Evolutionary conservation across 2,329 filamentous ascomycete genomes (phyloP), one percentile per base, ranked within the genome.

Genomic region (Zelopaecilomyces penicillatus): DNA sequence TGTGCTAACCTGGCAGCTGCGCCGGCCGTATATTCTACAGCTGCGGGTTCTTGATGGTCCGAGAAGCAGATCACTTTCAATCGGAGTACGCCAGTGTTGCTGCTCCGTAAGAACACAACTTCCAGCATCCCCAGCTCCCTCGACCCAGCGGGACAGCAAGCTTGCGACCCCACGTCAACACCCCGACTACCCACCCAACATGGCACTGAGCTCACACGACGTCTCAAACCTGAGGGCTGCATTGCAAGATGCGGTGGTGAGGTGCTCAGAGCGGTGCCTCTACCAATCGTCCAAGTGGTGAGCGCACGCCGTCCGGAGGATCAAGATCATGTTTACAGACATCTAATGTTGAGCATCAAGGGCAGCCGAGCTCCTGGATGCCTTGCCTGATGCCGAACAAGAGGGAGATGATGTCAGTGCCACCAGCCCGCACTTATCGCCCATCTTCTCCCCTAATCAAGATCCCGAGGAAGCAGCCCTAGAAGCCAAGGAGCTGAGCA

Each of bases 241-340:
- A 31, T 74, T 96, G 37, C 87, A 95, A 62, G 84, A 89, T 57
- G 88, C 91, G 30, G 83, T 93, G 3, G 75, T 93, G 27, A 89
- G 89, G 61, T 97, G 90, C 68, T 95, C 89, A 1, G 93, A 98
- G 62, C 76, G 93, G 63, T 95, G 93, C 64, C 76, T 98, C 9
- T 97, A 96, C 60, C 90, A 96, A 58, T 93, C 91, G 5, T 84
- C 93, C 29, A 97, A 97, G 80, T 98, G 93, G 93, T 95, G 63
- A 45, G 57, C 40, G 3, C 6, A 19, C 19, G 19, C 19, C 19
- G 19, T 19, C 19, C 19, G 19, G 19, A 19, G 19, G 19, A 19
- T 19, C 19, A 19, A 19, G 19, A 19, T 19, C 19, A 19, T 19
- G 19, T 19, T 19, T 19, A 19, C 19, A 19, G 19, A 19, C 19